Evolutionary conservation across 2,329 filamentous ascomycete species (phyloP).

Genomic region (Clarireedia hainanense): DNA sequence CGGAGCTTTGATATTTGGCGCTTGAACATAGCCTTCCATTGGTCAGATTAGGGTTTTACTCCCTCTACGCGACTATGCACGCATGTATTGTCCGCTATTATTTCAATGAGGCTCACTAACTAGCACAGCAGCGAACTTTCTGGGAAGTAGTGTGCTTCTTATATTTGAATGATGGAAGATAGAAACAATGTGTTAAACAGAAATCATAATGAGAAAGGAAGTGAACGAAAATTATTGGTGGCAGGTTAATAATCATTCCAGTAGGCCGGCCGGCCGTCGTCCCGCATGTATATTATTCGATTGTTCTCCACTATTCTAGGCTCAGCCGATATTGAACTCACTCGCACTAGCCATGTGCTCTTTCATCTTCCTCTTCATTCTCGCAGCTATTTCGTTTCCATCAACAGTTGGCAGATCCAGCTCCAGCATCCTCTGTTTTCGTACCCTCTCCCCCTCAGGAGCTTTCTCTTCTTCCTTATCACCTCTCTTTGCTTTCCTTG

Average conservation of each 20-base stretch:
- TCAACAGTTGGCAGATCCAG: constrained; percentile 35
- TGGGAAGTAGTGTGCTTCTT: no score
- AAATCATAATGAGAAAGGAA: no score
- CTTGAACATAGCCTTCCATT: no score
- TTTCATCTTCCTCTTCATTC: constrained; percentile 57
- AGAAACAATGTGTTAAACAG: no score
- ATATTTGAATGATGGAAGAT: no score
- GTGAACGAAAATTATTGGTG: neutral
- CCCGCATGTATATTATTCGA: neutral
- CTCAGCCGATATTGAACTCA: constrained; percentile 61
- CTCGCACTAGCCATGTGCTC: constrained; percentile 47
- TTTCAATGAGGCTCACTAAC: no score
- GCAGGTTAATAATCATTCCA: neutral
- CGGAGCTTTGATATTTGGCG: no score
- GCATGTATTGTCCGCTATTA: no score
- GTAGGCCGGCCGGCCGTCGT: neutral
- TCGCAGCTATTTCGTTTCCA: constrained; percentile 51
- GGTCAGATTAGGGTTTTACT: no score
- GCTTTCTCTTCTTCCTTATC: constrained; percentile 30
- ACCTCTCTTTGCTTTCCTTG: constrained; percentile 29
- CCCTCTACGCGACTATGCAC: no score
- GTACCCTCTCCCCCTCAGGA: constrained; percentile 27
- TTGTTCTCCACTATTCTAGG: neutral
- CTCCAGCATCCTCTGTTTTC: constrained; percentile 32
- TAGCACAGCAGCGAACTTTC: no score